phyloP scores from a whole-genome alignment of 2,329 filamentous ascomycete genomes.

The Alternaria triticimaculans region DNA sequence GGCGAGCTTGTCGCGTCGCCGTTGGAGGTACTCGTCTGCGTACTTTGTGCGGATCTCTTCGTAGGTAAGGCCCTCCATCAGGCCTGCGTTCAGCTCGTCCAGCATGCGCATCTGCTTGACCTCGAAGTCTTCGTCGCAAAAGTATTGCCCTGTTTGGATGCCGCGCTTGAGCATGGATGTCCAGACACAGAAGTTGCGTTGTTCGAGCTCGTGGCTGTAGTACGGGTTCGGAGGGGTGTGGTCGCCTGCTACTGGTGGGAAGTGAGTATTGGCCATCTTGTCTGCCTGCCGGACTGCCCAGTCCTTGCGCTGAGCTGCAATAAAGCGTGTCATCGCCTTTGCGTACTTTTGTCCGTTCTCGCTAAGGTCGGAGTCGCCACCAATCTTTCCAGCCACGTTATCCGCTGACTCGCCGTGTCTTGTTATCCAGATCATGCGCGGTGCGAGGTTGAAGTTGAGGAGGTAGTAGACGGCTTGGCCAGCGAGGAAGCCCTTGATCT shows the following conservation, averaged over 20 bases:
- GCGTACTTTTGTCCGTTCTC: slow-evolving; percentile 82
- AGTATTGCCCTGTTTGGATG: slow-evolving; percentile 85
- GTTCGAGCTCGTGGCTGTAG: slow-evolving; percentile 57
- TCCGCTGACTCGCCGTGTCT: slow-evolving; percentile 90
- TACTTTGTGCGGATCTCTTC: slow-evolving; percentile 81
- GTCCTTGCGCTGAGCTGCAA: slow-evolving; percentile 77
- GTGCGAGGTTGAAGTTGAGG: slow-evolving; percentile 94
- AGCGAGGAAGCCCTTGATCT: slow-evolving; percentile 89
- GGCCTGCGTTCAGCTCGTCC: slow-evolving; percentile 91
- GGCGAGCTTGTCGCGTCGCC: slow-evolving; percentile 84
- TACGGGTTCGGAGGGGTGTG: slow-evolving; percentile 95
- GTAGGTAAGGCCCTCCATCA: slow-evolving; percentile 95
- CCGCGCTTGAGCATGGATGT: slow-evolving; percentile 95
- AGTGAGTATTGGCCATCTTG: slow-evolving; percentile 76
- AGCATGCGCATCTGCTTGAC: slow-evolving; percentile 98
- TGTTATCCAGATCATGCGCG: slow-evolving; percentile 97
- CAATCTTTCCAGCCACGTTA: slow-evolving; percentile 86
- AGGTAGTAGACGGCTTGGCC: slow-evolving; percentile 93
- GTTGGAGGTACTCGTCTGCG: slow-evolving; percentile 80
- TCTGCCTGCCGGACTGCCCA: slow-evolving; percentile 85
- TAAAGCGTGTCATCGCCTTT: slow-evolving; percentile 79
- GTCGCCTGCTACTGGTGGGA: slow-evolving; percentile 90
- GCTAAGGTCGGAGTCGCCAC: slow-evolving; percentile 86
- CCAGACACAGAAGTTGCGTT: slow-evolving; percentile 98
- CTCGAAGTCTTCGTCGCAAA: slow-evolving; percentile 92